Evolutionary conservation across 768 basidiomycete species (phyloP).

Genomic region (Boletales sp.): DNA sequence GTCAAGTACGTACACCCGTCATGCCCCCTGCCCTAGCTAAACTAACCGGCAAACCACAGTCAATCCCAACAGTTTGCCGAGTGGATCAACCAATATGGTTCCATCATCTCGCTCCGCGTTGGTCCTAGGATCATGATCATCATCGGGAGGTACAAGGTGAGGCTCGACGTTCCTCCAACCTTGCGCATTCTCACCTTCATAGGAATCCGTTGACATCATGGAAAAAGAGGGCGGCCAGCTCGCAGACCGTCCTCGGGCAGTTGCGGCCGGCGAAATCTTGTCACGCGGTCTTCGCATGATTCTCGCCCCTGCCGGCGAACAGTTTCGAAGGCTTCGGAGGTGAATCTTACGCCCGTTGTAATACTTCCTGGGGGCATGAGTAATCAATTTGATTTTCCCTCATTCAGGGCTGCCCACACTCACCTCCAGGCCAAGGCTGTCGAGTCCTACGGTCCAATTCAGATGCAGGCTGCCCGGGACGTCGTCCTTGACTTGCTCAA

Average conservation of each 20-base stretch:
- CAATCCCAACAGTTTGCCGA: slow-evolving; percentile 47
- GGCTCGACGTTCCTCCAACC: neutral
- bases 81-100: slow-evolving; percentile 59
- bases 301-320: slow-evolving; percentile 53
- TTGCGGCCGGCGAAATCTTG: slow-evolving; percentile 57
- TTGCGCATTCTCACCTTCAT: neutral
- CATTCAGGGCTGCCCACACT: slow-evolving; percentile 49
- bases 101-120: slow-evolving; percentile 53
- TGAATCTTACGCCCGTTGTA: slow-evolving; percentile 16
- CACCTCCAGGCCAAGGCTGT: slow-evolving; percentile 55
- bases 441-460: slow-evolving; percentile 45
- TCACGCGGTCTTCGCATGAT: slow-evolving; percentile 57
- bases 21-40: neutral
- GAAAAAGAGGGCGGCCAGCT: slow-evolving; percentile 58
- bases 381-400: neutral
- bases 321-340: slow-evolving; percentile 61
- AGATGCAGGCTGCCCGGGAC: slow-evolving; percentile 36
- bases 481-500: slow-evolving; percentile 30
- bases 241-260: slow-evolving; percentile 52
- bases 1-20: slow-evolving; percentile 18
- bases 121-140: slow-evolving; percentile 37
- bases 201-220: slow-evolving; percentile 64
- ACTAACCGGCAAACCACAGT: slow-evolving; percentile 2
- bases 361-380: neutral
- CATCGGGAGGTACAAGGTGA: slow-evolving; percentile 37